Evolutionary conservation across 75 land plant species (phyloP).

Genomic region (Selaginella tamariscina): DNA sequence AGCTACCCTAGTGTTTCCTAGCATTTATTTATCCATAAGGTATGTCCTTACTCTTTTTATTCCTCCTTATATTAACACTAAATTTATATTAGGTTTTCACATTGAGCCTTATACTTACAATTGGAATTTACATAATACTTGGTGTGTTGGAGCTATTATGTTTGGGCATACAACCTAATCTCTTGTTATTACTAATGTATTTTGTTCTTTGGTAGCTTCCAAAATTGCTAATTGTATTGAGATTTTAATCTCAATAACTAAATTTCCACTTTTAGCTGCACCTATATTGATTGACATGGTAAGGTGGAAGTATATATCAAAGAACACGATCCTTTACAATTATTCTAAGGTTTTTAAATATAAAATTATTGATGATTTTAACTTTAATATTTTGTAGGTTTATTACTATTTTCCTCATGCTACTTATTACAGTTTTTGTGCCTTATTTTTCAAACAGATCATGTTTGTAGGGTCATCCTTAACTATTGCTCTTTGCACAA

Average conservation of each 20-base stretch:
- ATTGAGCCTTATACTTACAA: background rate
- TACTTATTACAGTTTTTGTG: constrained; percentile 1
- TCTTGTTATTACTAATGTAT: background rate
- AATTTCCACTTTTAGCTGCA: constrained; percentile 1
- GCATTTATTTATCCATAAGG: background rate
- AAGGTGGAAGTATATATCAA: constrained; percentile 2
- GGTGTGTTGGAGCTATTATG: constrained; percentile 1
- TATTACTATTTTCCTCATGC: constrained; percentile 1
- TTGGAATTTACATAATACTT: background rate
- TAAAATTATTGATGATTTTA: background rate
- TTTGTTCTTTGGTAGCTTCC: background rate
- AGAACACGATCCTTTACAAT: background rate
- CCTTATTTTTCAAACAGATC: background rate
- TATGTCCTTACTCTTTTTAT: background rate
- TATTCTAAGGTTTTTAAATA: background rate
- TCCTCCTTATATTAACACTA: constrained; percentile 2
- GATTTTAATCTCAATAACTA: background rate
- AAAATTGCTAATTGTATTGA: background rate
- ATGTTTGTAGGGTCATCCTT: background rate
- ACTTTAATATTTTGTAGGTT: constrained; percentile 2
- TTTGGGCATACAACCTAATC: background rate
- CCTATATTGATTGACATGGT: background rate
- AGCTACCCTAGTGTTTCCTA: background rate
- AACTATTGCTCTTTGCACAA: constrained; percentile 2
- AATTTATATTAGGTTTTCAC: background rate